Percentiles rank a stretch among this genome's conserved stretches.
Conservation (phyloP, 768 basidiomycete species). For the Inosperma sp. region DNA sequence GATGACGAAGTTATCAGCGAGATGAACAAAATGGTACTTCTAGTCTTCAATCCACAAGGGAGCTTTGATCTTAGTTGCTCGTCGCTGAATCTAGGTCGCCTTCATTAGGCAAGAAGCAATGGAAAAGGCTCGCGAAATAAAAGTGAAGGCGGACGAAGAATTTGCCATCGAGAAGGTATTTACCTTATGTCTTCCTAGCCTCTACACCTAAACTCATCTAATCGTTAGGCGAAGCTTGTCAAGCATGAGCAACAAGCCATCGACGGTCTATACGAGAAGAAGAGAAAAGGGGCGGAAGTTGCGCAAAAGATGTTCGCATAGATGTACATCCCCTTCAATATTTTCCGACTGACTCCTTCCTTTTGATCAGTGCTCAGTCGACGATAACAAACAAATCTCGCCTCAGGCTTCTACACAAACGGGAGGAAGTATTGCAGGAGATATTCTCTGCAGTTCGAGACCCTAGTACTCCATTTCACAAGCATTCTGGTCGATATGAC, state of each 20-base stretch:
- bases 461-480: conserved; percentile 55
- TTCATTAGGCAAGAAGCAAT: conserved; percentile 99
- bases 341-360: conserved; percentile 4
- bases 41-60: no score
- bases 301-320: conserved; percentile 99
- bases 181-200: not conserved
- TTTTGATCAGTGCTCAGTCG: conserved; percentile 71
- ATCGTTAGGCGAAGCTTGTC: conserved; percentile 83
- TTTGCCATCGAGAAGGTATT: conserved; percentile 95
- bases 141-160: conserved; percentile 97
- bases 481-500: conserved; percentile 65
- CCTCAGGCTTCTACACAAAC: conserved; percentile 79
- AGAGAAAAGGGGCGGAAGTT: conserved; percentile 87
- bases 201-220: conserved; percentile 7
- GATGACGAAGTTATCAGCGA: conserved; percentile 94
- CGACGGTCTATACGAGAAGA: conserved; percentile 93
- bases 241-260: conserved; percentile 94
- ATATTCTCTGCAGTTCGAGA: conserved; percentile 74
- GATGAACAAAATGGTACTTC: conserved; percentile 98
- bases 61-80: not conserved
- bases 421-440: conserved; percentile 89
- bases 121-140: conserved; percentile 96
- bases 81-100: conserved; percentile 61
- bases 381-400: conserved; percentile 96
- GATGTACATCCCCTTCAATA: conserved; percentile 23